Conservation (phyloP, 164 flowering plant genomes). For the Vitis riparia region DNA sequence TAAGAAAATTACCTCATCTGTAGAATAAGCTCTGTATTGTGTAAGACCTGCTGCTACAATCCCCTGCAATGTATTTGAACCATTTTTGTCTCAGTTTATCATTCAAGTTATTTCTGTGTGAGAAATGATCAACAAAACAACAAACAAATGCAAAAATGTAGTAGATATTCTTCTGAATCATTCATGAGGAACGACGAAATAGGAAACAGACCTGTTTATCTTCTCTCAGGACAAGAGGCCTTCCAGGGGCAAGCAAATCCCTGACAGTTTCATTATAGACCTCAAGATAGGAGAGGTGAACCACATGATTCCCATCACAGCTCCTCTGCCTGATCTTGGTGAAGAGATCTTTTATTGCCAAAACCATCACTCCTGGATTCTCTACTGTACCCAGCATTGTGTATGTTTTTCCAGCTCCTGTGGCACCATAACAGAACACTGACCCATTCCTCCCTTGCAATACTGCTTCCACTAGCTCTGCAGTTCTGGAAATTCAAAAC, state of each 20-base stretch:
- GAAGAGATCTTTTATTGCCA: conserved; percentile 91
- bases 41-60: conserved; percentile 90
- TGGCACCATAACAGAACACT: conserved; percentile 95
- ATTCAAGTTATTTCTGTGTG: neutral
- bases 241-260: conserved; percentile 89
- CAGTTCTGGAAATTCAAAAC: conserved; percentile 56
- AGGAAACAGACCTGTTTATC: conserved; percentile 70
- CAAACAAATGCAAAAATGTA: neutral
- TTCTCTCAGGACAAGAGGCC: conserved; percentile 91
- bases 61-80: conserved; percentile 52
- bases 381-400: conserved; percentile 93
- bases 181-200: too few relatives aligned
- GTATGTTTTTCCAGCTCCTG: conserved; percentile 96
- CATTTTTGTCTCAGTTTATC: neutral
- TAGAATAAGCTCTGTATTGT: conserved; percentile 88
- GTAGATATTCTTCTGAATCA: too few relatives aligned
- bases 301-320: conserved; percentile 83
- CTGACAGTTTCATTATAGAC: conserved; percentile 93
- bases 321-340: conserved; percentile 79
- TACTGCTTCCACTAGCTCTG: conserved; percentile 88
- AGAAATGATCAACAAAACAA: neutral
- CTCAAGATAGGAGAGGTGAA: conserved; percentile 92
- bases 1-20: conserved; percentile 63
- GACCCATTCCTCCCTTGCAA: conserved; percentile 90
- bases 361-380: conserved; percentile 94